Evolutionary conservation across 1,284 basidiomycete genomes (phyloP).

Genomic region (Ganoderma boninense): DNA sequence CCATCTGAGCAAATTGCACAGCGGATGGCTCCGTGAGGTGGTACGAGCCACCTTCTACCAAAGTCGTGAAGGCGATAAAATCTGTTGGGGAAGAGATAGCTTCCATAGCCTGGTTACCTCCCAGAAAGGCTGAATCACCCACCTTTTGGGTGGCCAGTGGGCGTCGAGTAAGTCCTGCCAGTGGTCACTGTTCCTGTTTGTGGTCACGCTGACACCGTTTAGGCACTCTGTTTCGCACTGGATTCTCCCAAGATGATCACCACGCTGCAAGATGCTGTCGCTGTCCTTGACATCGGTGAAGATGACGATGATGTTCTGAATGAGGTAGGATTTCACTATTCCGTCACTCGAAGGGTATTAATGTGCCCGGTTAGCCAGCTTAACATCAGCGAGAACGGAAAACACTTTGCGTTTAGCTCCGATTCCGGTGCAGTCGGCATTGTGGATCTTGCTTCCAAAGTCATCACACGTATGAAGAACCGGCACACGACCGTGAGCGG

Average conservation of each 20-base stretch:
- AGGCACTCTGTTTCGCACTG: slow-evolving; percentile 39
- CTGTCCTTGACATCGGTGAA: slow-evolving; percentile 53
- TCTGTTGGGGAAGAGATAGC: slow-evolving; percentile 66
- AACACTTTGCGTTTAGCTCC: slow-evolving; percentile 69
- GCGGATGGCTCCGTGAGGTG: slow-evolving; percentile 77
- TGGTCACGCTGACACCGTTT: background rate
- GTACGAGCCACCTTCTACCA: slow-evolving; percentile 65
- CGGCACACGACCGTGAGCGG: slow-evolving; percentile 67
- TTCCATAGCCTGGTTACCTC: slow-evolving; percentile 58
- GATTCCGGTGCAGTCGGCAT: slow-evolving; percentile 75
- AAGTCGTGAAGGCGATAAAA: slow-evolving; percentile 70
- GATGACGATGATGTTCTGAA: slow-evolving; percentile 70
- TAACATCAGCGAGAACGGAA: slow-evolving; percentile 60
- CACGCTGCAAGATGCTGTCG: slow-evolving; percentile 53
- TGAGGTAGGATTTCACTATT: slow-evolving; percentile 55
- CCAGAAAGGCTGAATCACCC: slow-evolving; percentile 47
- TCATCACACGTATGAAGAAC: slow-evolving; percentile 62
- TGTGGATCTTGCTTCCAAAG: slow-evolving; percentile 60
- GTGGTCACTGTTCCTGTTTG: background rate
- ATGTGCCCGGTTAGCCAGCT: slow-evolving; percentile 60
- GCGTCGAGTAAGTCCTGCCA: slow-evolving; percentile 50
- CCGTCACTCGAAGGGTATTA: slow-evolving; percentile 5
- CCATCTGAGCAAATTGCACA: slow-evolving; percentile 34
- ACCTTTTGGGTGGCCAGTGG: slow-evolving; percentile 72
- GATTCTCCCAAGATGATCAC: slow-evolving; percentile 33